phyloP scores from a whole-genome alignment of 2,329 filamentous ascomycete genomes.

The Colletotrichum sp. region DNA sequence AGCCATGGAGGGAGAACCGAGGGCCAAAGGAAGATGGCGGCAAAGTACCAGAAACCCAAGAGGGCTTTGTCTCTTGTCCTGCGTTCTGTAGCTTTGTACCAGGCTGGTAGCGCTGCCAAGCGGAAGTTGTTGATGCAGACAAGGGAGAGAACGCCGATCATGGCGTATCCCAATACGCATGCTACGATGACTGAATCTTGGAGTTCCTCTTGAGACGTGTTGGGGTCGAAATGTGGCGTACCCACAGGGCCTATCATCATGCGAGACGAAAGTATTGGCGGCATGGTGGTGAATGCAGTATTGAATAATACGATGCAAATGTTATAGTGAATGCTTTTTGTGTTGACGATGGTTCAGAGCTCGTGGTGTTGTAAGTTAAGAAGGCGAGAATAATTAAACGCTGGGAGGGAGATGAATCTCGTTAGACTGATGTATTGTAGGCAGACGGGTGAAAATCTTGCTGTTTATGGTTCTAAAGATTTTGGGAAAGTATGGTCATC shows the following conservation, averaged over 20 bases:
- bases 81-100: not conserved
- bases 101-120: not conserved
- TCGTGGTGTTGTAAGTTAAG: not conserved
- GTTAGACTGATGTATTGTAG: not conserved
- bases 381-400: not conserved
- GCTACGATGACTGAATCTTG: not conserved
- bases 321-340: not conserved
- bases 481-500: not conserved
- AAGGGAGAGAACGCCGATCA: not conserved
- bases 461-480: rapidly evolving
- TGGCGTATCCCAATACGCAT: not conserved
- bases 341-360: not conserved
- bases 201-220: not conserved
- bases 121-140: not conserved
- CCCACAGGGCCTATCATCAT: not conserved
- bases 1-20: not conserved
- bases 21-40: not conserved
- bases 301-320: not conserved
- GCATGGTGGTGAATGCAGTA: not conserved
- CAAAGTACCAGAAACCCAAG: not conserved
- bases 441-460: not conserved
- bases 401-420: not conserved
- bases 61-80: not conserved
- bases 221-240: not conserved
- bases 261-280: not conserved